phyloP scores from a whole-genome alignment of 2,329 filamentous ascomycete genomes.

The Penicillium verrucosum region DNA sequence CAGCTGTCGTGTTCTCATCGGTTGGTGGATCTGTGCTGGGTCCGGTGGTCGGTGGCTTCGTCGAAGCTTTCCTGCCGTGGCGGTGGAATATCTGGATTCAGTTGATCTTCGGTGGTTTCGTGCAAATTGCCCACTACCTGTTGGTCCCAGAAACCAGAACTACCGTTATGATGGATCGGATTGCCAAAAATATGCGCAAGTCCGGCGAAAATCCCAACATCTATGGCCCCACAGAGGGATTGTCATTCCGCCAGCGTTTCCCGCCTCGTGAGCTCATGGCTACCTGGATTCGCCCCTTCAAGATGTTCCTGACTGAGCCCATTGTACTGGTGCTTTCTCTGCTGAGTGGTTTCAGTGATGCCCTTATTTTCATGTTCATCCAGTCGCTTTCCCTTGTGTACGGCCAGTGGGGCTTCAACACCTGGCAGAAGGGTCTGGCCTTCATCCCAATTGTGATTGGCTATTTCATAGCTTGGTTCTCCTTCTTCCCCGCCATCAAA shows the following conservation, averaged over 20 bases:
- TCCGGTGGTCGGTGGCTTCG: slow-evolving; percentile 74
- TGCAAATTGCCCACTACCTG: slow-evolving; percentile 65
- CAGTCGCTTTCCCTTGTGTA: slow-evolving; percentile 61
- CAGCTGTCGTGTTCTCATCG: slow-evolving; percentile 74
- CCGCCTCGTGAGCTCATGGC: slow-evolving; percentile 55
- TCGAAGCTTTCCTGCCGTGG: slow-evolving; percentile 66
- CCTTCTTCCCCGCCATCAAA: slow-evolving; percentile 56
- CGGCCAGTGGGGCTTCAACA: slow-evolving; percentile 56
- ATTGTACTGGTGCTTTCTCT: slow-evolving; percentile 62
- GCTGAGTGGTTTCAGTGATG: slow-evolving; percentile 62
- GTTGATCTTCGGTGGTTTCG: slow-evolving; percentile 69
- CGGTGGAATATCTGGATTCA: slow-evolving; percentile 82
- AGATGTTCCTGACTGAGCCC: slow-evolving; percentile 63
- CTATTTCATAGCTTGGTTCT: slow-evolving; percentile 58
- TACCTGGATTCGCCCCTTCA: slow-evolving; percentile 60
- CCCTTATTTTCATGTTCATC: slow-evolving; percentile 65
- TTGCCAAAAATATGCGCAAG: slow-evolving; percentile 71
- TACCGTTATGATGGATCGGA: slow-evolving; percentile 72
- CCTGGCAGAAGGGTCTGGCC: slow-evolving; percentile 48
- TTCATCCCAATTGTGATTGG: slow-evolving; percentile 58
- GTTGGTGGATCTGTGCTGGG: slow-evolving; percentile 74
- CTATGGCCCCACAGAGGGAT: slow-evolving; percentile 69
- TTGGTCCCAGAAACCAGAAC: slow-evolving; percentile 75
- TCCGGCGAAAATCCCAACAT: slow-evolving; percentile 57
- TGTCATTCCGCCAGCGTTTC: slow-evolving; percentile 58